Evolutionary conservation across 805 yeast genomes (phyloP), one percentile per base, ranked within the genome.

Genomic region (Ogataea thermomethanolica): DNA sequence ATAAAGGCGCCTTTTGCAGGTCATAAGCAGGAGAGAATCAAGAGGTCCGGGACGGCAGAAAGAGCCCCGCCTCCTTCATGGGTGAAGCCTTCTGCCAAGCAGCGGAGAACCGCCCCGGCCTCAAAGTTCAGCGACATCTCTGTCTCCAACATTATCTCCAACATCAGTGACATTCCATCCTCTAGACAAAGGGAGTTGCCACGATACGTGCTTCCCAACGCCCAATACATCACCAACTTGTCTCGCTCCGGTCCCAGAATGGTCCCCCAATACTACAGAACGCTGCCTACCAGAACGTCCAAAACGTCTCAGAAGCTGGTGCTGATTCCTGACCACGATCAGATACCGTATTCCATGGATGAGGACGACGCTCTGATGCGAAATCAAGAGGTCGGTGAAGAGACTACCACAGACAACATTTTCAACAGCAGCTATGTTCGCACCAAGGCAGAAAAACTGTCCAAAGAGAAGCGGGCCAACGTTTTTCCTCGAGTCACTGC

Each of bases 401-500:
- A 56, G 32, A 50, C 63, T 6, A 62, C 66, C 1, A 59, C 65
- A 4, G 66, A 61, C 25, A 62, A 62, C 36, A 60, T 62, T n/a
- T 63, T 63, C 41, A 58, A 54, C 29, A 54, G 53, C 29, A 51
- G 54, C 25, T 49, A 58, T 32, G 46, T 47, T 8, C 46, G 69
- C 33, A 59, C 70, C 4, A 51, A 62, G 33, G 84, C 81, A 5
- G 86, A 76, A 54, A 61, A 71, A 39, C 70, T 74, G 76, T 71
- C 76, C 26, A 79, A 74, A 50, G 85, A 79, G 28, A 66, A 67
- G 23, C 58, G 86, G 32, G 77, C 79, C 7, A 77, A 73, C 22
- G 84, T 79, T 45, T 73, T 83, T 49, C 79, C 95, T 29, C 65
- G 99, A 47, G 89, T 90, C 41, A 90, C 98, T 0, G 97, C 98